Conservation (phyloP, 73 alveolate species). For the Breviolum minutum region DNA sequence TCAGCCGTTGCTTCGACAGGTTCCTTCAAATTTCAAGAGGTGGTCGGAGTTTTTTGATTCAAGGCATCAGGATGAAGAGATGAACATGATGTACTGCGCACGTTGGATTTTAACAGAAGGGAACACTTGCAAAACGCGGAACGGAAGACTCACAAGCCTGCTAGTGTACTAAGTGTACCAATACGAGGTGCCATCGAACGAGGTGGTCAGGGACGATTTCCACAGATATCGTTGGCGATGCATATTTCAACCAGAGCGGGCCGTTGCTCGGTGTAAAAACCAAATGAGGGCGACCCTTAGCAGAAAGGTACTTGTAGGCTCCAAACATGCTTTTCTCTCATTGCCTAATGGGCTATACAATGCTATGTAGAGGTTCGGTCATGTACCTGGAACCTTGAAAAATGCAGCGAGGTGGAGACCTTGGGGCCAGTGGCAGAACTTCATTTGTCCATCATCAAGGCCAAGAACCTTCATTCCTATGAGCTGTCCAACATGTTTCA, state of each 20-base stretch:
- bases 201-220: slow-evolving; percentile 47
- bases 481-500: slow-evolving; percentile 55
- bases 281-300: not conserved
- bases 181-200: slow-evolving; percentile 28
- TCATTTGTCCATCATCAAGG: slow-evolving; percentile 32
- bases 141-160: too few relatives aligned
- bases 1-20: slow-evolving; percentile 68
- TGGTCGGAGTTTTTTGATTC: not conserved
- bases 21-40: not conserved
- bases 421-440: slow-evolving; percentile 79
- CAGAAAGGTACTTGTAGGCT: not conserved
- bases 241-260: slow-evolving; percentile 78
- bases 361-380: too few relatives aligned
- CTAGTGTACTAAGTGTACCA: too few relatives aligned
- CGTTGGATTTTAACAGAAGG: too few relatives aligned
- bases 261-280: not conserved
- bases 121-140: too few relatives aligned
- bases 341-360: not conserved
- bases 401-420: slow-evolving; percentile 50
- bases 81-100: too few relatives aligned
- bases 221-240: slow-evolving; percentile 82
- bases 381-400: not conserved
- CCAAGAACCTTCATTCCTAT: slow-evolving; percentile 28
- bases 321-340: not conserved
- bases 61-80: too few relatives aligned